These are phyloP conservation scores for Aspergillus phoenicis DNA, from an alignment of 2,329 filamentous ascomycete genomes.

Conservation along the genomic window DNA sequence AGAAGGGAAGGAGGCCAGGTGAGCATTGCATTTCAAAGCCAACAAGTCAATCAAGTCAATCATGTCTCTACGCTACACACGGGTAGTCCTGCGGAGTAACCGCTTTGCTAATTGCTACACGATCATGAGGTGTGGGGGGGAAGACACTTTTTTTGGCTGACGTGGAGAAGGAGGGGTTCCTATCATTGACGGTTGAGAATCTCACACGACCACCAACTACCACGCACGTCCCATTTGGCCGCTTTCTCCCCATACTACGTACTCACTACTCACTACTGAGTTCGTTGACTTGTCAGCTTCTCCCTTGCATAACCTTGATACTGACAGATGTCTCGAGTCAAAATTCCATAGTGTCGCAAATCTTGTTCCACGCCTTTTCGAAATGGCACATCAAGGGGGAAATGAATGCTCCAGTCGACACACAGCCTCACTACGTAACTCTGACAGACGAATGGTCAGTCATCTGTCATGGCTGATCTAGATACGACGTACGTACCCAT, in stretches of 20 bases:
- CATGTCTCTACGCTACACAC: too few relatives aligned
- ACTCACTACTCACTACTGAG: neutral
- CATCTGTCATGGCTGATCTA: neutral
- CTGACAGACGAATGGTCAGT: neutral
- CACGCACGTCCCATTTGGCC: too few relatives aligned
- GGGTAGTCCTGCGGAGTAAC: neutral
- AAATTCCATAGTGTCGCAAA: neutral
- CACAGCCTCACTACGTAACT: too few relatives aligned
- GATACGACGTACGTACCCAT: neutral
- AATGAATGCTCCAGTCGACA: too few relatives aligned
- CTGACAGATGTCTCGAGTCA: constrained; percentile 1
- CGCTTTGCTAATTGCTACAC: neutral
- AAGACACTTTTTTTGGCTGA: neutral
- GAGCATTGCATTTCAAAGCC: neutral
- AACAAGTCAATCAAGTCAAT: too few relatives aligned
- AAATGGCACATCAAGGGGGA: neutral
- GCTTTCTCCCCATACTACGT: neutral
- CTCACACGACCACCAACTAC: neutral
- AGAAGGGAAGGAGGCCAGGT: neutral
- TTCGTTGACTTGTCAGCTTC: neutral
- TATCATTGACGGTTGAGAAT: neutral
- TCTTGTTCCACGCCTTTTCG: neutral
- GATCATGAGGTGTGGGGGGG: neutral
- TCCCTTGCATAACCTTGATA: neutral
- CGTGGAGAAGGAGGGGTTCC: neutral